Evolutionary conservation across 768 basidiomycete species (phyloP), one percentile per base, ranked within the genome.

Genomic region (Suillus ampliporus): DNA sequence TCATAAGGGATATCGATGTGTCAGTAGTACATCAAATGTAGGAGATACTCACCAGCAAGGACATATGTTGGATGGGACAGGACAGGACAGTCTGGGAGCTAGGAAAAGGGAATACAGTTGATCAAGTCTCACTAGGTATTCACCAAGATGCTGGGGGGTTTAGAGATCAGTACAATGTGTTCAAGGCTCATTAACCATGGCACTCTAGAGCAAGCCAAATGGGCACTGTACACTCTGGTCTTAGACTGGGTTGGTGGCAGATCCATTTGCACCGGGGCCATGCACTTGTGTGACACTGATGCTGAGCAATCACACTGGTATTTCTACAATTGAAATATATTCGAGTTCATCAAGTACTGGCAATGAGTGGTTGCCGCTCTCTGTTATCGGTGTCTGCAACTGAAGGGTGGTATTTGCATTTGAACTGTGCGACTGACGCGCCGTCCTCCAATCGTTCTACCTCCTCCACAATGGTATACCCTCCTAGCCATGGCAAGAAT

Each of bases 381-480:
- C 31, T 34, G 4, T 52, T 35, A 14, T 52, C 34, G 13, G 1
- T 51, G 1, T 13, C 50, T 28, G 31, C 17, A 52, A n/a, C 51
- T 3, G 51, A 34, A 14, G 34, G 11, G 31, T 21, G n/a, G 14
- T 48, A 15, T 52, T 35, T 52, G n/a, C 79, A 70, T 34, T 74
- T 70, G 9, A 82, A 72, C 44, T 71, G 71, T 15, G 71, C 68
- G 52, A 75, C 78, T 54, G 69, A 67, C n/a, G 74, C 76, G 21
- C 78, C 74, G 21, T 77, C 78, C n/a, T 79, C 62, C n/a, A 74
- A 69, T 31, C 69, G 71, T 65, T 84, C 81, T 28, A 86, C 73
- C 67, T 86, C 81, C 60, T 82, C 80, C 1, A 81, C 76, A 8
- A 84, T 74, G 57, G 80, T 78, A 63, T 85, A 84, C 0, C 79